Percentiles rank a stretch among this genome's conserved stretches.
Evolutionary conservation across 139 green algal genomes (phyloP).

Genomic region (Coelastrella sp.): DNA sequence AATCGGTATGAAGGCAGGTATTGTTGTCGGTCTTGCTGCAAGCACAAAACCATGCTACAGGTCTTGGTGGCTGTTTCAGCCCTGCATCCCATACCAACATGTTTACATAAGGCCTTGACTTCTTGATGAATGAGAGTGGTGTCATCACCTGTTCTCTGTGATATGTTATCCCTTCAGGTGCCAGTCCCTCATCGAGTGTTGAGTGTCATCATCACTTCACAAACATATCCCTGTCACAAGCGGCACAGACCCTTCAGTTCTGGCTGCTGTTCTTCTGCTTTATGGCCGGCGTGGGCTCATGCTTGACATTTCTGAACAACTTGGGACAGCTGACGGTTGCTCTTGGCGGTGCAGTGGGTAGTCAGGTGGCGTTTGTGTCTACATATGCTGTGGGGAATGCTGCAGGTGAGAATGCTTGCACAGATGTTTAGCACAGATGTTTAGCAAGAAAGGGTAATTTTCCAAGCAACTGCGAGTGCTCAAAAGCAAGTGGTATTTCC

Average conservation of each 20-base stretch:
- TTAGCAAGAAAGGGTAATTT: too few relatives aligned
- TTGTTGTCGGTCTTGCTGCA: too few relatives aligned
- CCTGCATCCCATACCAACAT: too few relatives aligned
- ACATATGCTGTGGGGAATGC: slow-evolving; percentile 86
- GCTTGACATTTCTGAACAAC: slow-evolving; percentile 89
- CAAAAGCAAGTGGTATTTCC: too few relatives aligned
- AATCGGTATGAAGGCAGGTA: too few relatives aligned
- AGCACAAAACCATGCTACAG: too few relatives aligned
- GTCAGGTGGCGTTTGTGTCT: slow-evolving; percentile 76
- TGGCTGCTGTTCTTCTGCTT: slow-evolving; percentile 72
- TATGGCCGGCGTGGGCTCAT: slow-evolving; percentile 64
- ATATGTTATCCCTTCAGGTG: neutral
- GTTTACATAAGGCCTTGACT: too few relatives aligned
- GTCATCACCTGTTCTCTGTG: neutral
- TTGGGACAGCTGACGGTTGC: slow-evolving; percentile 71
- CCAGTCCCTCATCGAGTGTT: neutral
- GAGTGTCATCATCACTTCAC: slow-evolving; percentile 31
- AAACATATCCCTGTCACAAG: slow-evolving; percentile 11
- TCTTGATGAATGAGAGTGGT: too few relatives aligned
- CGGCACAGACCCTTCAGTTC: slow-evolving; percentile 59
- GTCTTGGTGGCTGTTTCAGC: too few relatives aligned
- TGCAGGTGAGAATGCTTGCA: too few relatives aligned
- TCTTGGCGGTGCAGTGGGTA: slow-evolving; percentile 54
- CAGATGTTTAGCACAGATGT: too few relatives aligned
- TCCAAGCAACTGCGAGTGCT: too few relatives aligned